phyloP scores from a whole-genome alignment of 2,329 filamentous ascomycete genomes.

The Cytospora mali region DNA sequence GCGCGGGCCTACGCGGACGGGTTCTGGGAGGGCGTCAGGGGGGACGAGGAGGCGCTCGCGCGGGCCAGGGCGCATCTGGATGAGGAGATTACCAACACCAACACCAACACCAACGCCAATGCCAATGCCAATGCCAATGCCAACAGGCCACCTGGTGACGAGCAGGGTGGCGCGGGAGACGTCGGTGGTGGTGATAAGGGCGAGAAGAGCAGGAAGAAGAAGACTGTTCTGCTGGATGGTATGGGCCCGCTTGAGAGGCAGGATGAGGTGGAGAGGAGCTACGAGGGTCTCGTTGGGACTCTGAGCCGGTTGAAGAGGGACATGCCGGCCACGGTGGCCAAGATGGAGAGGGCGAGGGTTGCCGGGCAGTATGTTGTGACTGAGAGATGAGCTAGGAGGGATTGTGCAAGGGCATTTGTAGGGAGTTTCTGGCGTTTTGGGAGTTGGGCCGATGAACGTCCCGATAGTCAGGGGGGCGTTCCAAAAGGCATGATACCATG shows the following conservation, averaged over 20 bases:
- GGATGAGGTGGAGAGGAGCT: conserved; percentile 50
- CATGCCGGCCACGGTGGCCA: conserved; percentile 64
- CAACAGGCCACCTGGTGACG: conserved; percentile 25
- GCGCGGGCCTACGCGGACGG: conserved; percentile 47
- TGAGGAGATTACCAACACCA: not conserved
- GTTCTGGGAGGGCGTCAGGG: conserved; percentile 43
- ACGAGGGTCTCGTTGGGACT: conserved; percentile 51
- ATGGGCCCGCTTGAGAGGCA: conserved; percentile 48
- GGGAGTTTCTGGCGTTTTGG: conserved; percentile 24
- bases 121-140: not conserved
- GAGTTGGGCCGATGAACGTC: not conserved
- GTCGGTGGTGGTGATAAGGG: conserved; percentile 25
- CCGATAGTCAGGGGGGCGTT: not conserved
- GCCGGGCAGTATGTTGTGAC: conserved; percentile 61
- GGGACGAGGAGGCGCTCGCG: conserved; percentile 51
- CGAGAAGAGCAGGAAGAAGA: conserved; percentile 27
- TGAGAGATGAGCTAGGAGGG: conserved; percentile 37
- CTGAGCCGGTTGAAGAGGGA: conserved; percentile 58
- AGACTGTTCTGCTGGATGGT: conserved; percentile 35
- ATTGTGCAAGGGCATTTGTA: not conserved
- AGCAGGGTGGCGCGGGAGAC: conserved; percentile 28
- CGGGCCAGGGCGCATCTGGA: conserved; percentile 31
- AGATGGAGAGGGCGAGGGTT: conserved; percentile 65
- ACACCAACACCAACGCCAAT: conserved; percentile 12
- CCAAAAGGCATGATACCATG: conserved; percentile 21